Conservation (phyloP, 768 basidiomycete species). For the Gymnopilus dilepis region DNA sequence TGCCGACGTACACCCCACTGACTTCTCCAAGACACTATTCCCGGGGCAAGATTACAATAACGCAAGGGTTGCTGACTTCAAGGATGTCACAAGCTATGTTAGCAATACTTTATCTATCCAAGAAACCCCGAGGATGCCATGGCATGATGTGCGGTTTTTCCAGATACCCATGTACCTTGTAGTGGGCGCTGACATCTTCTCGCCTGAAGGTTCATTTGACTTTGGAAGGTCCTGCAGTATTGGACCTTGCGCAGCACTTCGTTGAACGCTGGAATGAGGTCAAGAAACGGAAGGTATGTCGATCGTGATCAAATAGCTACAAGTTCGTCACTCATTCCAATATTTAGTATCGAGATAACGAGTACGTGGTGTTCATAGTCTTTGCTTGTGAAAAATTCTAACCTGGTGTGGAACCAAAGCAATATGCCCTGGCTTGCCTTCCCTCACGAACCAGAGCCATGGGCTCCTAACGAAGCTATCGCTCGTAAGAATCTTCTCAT, state of each 20-base stretch:
- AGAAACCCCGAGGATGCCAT: slow-evolving; percentile 85
- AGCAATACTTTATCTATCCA: slow-evolving; percentile 71
- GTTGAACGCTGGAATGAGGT: slow-evolving; percentile 91
- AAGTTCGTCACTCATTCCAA: background rate
- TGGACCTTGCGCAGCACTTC: slow-evolving; percentile 95
- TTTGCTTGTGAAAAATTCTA: background rate
- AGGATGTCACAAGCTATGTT: slow-evolving; percentile 78
- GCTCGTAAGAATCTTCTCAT: slow-evolving; percentile 42
- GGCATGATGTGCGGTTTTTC: slow-evolving; percentile 86
- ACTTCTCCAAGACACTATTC: slow-evolving; percentile 83
- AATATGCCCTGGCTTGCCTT: slow-evolving; percentile 75
- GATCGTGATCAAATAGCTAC: no score
- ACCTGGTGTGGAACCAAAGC: slow-evolving; percentile 32
- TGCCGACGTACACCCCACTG: slow-evolving; percentile 90
- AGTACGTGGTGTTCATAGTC: slow-evolving; percentile 54
- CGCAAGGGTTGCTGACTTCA: slow-evolving; percentile 84
- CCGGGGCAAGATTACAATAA: slow-evolving; percentile 96
- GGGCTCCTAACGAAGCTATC: slow-evolving; percentile 70
- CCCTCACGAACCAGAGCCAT: slow-evolving; percentile 67
- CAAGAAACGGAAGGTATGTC: slow-evolving; percentile 73
- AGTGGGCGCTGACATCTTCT: background rate
- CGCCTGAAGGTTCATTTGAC: slow-evolving; percentile 78
- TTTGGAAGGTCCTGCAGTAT: slow-evolving; percentile 76
- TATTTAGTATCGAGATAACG: slow-evolving; percentile 47
- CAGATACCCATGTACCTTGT: background rate